phyloP scores from a whole-genome alignment of 495 filamentous ascomycete species.

The Neurospora sp. region DNA sequence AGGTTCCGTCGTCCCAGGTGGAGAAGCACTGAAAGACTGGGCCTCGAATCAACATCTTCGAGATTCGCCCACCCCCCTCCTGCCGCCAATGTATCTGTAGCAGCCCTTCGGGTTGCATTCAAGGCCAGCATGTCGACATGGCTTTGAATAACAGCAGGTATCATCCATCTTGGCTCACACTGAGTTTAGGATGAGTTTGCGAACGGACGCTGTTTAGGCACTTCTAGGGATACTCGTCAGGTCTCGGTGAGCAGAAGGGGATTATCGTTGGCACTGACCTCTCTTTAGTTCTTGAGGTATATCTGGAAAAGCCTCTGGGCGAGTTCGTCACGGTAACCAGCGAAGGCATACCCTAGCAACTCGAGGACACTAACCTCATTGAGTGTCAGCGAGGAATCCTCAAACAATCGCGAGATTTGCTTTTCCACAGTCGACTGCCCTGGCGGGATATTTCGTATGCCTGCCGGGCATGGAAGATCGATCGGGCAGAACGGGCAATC shows the following conservation, averaged over 20 bases:
- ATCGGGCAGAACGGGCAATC: not conserved
- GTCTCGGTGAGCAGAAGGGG: not conserved
- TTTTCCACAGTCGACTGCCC: not conserved
- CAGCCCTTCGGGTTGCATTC: not conserved
- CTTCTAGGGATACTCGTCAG: not conserved
- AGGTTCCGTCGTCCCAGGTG: not conserved
- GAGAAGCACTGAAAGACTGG: not conserved
- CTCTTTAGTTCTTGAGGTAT: not conserved
- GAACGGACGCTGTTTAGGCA: not conserved
- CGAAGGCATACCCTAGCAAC: not conserved
- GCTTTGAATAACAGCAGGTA: not conserved
- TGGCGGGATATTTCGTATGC: not conserved
- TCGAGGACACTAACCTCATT: not conserved
- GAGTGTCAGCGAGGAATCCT: not conserved
- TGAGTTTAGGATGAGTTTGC: not conserved
- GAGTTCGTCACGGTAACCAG: not conserved
- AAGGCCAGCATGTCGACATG: not conserved
- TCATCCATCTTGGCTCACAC: not conserved
- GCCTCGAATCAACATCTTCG: not conserved
- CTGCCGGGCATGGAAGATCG: not conserved
- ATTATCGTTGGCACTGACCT: not conserved
- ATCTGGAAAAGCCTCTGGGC: not conserved
- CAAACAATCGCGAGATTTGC: not conserved
- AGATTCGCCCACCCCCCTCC: not conserved
- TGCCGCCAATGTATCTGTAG: not conserved